Conservation (phyloP, 2,329 filamentous ascomycete species). For the Fusarium sp. region DNA sequence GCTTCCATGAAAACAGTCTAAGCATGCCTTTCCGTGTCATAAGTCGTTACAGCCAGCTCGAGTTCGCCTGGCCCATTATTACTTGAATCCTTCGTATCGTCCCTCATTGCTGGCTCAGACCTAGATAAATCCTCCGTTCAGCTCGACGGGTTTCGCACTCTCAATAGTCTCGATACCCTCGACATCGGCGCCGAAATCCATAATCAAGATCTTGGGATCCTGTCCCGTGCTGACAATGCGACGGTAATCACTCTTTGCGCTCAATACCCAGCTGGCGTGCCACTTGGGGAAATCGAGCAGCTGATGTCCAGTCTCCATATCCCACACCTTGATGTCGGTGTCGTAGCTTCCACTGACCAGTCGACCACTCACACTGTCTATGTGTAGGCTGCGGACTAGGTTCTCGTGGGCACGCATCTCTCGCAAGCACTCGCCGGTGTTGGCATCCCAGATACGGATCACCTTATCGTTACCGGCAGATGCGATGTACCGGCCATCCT, state of each 20-base stretch:
- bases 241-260: constrained; percentile 94
- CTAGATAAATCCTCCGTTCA: constrained; percentile 45
- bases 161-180: constrained; percentile 69
- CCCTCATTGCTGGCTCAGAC: not conserved
- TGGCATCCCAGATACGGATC: constrained; percentile 95
- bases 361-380: constrained; percentile 86
- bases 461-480: constrained; percentile 95
- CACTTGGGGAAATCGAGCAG: constrained; percentile 90
- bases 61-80: constrained; percentile 22
- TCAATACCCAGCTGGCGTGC: constrained; percentile 97
- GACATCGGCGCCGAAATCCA: constrained; percentile 84
- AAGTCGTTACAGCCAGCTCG: constrained; percentile 37
- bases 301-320: constrained; percentile 81
- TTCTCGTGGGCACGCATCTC: constrained; percentile 85
- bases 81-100: not conserved
- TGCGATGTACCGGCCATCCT: constrained; percentile 92
- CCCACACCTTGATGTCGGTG: constrained; percentile 93
- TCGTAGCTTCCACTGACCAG: constrained; percentile 95
- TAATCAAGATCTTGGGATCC: constrained; percentile 89
- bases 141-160: constrained; percentile 48
- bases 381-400: constrained; percentile 88
- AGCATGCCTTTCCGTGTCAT: constrained; percentile 37
- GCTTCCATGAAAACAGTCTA: constrained; percentile 29
- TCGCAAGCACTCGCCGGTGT: constrained; percentile 84
- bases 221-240: constrained; percentile 95